Percentiles rank a stretch among this genome's conserved stretches.
Conservation (phyloP, 2,329 filamentous ascomycete genomes). For the Cadophora sp. region DNA sequence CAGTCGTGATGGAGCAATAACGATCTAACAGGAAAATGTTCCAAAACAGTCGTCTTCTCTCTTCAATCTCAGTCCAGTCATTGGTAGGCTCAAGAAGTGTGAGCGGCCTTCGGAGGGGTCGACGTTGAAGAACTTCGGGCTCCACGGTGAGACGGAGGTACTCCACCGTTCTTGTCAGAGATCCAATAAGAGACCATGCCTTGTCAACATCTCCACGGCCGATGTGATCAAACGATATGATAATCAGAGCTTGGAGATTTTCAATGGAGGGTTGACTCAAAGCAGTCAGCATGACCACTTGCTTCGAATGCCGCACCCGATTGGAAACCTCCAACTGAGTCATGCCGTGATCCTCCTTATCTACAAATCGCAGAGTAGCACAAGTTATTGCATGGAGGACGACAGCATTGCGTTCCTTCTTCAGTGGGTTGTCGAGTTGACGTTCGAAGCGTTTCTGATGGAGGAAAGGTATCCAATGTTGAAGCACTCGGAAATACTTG, state of each 20-base stretch:
- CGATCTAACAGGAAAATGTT: constrained; percentile 47
- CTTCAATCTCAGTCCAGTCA: constrained; percentile 43
- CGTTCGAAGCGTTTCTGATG: constrained; percentile 28
- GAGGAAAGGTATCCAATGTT: constrained; percentile 38
- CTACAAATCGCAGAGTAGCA: constrained; percentile 22
- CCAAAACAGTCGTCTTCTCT: constrained; percentile 45
- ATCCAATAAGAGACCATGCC: constrained; percentile 46
- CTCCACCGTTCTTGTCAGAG: constrained; percentile 44
- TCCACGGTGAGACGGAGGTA: constrained; percentile 38
- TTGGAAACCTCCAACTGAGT: constrained; percentile 8
- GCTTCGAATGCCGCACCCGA: constrained; percentile 22
- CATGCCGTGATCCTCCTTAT: constrained; percentile 10
- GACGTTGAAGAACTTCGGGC: constrained; percentile 25
- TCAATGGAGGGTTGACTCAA: constrained; percentile 29
- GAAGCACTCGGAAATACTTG: constrained; percentile 29
- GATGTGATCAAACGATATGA: constrained; percentile 42
- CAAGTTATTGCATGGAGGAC: constrained; percentile 29
- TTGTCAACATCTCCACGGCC: constrained; percentile 34
- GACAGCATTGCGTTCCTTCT: constrained; percentile 15
- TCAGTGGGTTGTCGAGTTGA: constrained; percentile 15
- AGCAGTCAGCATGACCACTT: constrained; percentile 30
- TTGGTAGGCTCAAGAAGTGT: constrained; percentile 31
- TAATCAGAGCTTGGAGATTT: constrained; percentile 35
- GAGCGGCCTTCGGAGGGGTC: constrained; percentile 34
- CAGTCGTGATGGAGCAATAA: constrained; percentile 42